Conservation (phyloP, 2,329 filamentous ascomycete species). For the Pseudomassariella vexata region DNA sequence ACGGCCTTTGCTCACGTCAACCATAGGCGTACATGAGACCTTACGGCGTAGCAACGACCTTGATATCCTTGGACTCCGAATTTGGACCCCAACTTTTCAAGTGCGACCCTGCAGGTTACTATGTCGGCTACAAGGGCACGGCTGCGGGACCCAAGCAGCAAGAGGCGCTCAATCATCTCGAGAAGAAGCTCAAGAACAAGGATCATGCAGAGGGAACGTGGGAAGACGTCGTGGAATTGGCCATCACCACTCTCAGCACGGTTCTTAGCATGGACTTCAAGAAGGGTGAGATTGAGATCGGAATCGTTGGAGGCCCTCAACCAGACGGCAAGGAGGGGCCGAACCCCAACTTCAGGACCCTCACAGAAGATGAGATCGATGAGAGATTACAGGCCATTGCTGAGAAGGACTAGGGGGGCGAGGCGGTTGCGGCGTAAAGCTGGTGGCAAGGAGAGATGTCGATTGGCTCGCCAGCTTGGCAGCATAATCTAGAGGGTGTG, state of each 20-base stretch:
- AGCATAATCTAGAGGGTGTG: slow-evolving; percentile 4
- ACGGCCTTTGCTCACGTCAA: slow-evolving; percentile 18
- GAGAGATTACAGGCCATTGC: slow-evolving; percentile 96
- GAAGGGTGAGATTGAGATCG: slow-evolving; percentile 97
- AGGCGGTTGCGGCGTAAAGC: slow-evolving; percentile 18
- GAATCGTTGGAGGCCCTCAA: slow-evolving; percentile 86
- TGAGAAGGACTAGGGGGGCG: slow-evolving; percentile 79
- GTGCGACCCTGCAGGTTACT: slow-evolving; percentile 97
- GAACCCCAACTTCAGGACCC: slow-evolving; percentile 71
- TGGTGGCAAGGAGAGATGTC: slow-evolving; percentile 5
- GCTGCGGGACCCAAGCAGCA: slow-evolving; percentile 97
- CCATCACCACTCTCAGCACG: slow-evolving; percentile 90
- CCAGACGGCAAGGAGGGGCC: slow-evolving; percentile 78
- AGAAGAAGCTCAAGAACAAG: slow-evolving; percentile 99
- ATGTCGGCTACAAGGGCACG: slow-evolving; percentile 96
- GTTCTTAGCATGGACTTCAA: slow-evolving; percentile 99
- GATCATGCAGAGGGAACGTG: slow-evolving; percentile 85
- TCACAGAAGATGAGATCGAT: slow-evolving; percentile 97
- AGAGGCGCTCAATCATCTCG: slow-evolving; percentile 94
- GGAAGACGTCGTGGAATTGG: slow-evolving; percentile 97
- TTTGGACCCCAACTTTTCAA: slow-evolving; percentile 94
- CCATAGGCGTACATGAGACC: slow-evolving; percentile 89
- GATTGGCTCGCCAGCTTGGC: slow-evolving; percentile 3
- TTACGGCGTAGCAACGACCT: slow-evolving; percentile 88
- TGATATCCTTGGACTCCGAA: slow-evolving; percentile 91